Evolutionary conservation across 2,329 filamentous ascomycete genomes (phyloP).

Genomic region (Pseudogymnoascus sp.): DNA sequence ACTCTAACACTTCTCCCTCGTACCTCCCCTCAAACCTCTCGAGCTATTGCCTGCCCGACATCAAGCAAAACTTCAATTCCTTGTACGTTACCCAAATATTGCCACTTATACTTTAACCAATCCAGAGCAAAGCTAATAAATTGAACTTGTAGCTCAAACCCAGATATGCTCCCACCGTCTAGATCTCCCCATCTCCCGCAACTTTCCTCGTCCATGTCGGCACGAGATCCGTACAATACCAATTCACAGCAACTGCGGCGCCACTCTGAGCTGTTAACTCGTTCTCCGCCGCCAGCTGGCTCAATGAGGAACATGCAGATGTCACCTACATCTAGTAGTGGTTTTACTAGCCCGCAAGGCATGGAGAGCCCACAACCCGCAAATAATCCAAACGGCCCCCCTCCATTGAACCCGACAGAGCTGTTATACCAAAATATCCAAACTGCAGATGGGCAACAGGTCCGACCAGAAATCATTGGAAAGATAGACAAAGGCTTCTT

Average conservation of each 20-base stretch:
- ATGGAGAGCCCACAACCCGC: slow-evolving; percentile 25
- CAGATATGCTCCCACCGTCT: slow-evolving; percentile 28
- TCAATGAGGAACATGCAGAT: slow-evolving; percentile 26
- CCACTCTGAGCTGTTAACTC: slow-evolving; percentile 25
- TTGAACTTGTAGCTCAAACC: slow-evolving; percentile 10
- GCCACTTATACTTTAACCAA: neutral
- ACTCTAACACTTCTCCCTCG: slow-evolving; percentile 24
- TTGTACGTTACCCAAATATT: slow-evolving; percentile 1
- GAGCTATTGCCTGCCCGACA: slow-evolving; percentile 29
- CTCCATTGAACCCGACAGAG: slow-evolving; percentile 33
- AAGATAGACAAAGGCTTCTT: slow-evolving; percentile 70
- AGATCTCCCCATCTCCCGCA: slow-evolving; percentile 28
- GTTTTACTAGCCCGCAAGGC: slow-evolving; percentile 29
- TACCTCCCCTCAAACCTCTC: slow-evolving; percentile 24
- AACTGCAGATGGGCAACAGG: slow-evolving; percentile 41
- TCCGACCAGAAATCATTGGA: slow-evolving; percentile 57
- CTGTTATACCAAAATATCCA: slow-evolving; percentile 40
- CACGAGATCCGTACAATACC: slow-evolving; percentile 28
- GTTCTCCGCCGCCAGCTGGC: slow-evolving; percentile 28
- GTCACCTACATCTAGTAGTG: slow-evolving; percentile 28
- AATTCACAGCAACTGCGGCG: slow-evolving; percentile 26
- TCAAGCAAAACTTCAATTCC: slow-evolving; percentile 26
- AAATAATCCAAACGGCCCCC: slow-evolving; percentile 19
- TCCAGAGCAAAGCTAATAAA: neutral
- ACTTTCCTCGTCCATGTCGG: slow-evolving; percentile 24